Base-by-base conservation (phyloP, 2,329 filamentous ascomycete species). In the Hypoxylon sp. region DNA sequence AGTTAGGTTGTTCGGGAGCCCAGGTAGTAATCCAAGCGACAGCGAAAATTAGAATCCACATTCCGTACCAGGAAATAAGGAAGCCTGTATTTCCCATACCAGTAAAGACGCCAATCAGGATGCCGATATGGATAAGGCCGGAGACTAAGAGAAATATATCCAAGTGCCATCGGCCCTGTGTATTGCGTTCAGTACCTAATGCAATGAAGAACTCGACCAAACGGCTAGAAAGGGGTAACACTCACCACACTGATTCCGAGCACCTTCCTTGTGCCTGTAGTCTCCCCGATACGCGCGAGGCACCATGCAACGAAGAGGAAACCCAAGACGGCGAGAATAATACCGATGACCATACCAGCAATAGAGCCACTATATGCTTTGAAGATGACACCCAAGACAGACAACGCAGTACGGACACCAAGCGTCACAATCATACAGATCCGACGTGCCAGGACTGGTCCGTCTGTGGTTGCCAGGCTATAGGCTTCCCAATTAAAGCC, bases 401-500 rank as follows among this genome's bases (percentile, higher is more conserved):
- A 65, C 21, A 68, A 58, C 23, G 50, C 55, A 25, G 54, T 65
- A 5, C 62, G 62, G 45, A 63, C 43, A 19, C 39, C 53, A 19
- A 62, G 61, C 2, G 45, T 64, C 14, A 27, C 25, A 41, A 61
- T 61, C 61, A 61, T 58, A 8, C 53, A 68, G 7, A 62, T 21
- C 19, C 61, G 57, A 43, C 61, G 61, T 5, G 56, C 53, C 11
- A 65, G 32, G 3, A 60, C 47, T 7, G 47, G 37, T 12, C 1
- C 43, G 19, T 65, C 65, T 3, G 32, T 30, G 6, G 65, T 57
- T 9, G 29, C 27, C 5, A 65, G 50, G 29, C 54, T 63, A 48
- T 68, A 68, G n/a, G 65, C 48, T 39, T 65, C 50, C 65, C 65
- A 68, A 34, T 55, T 62, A 45, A 68, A 66, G n/a, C 30, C n/a